Evolutionary conservation across 2,329 filamentous ascomycete species (phyloP).

Genomic region (Whalleya microplaca): DNA sequence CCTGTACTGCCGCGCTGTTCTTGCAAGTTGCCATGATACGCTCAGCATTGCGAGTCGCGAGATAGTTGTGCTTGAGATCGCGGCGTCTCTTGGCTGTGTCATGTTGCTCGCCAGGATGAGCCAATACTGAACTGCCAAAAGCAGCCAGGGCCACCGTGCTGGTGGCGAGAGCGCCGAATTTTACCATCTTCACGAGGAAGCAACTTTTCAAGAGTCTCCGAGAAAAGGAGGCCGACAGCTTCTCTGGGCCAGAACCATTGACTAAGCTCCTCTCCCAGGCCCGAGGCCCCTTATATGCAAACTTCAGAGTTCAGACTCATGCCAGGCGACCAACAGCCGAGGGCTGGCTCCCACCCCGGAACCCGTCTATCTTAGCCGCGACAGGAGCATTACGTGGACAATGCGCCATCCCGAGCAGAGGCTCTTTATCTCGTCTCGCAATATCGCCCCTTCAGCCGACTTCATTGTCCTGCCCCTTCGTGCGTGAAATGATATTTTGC

Average conservation of each 20-base stretch:
- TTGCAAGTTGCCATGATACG: conserved; percentile 40
- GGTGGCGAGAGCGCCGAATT: conserved; percentile 5
- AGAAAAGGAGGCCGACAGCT: not conserved
- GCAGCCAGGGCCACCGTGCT: conserved; percentile 5
- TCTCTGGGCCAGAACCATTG: not conserved
- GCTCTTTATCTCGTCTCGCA: not conserved
- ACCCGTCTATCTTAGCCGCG: not conserved
- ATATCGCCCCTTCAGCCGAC: not conserved
- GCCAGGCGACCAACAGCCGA: not conserved
- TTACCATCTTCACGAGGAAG: conserved; percentile 7
- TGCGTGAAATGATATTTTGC: not conserved
- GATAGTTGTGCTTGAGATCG: conserved; percentile 37
- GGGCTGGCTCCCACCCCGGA: not conserved
- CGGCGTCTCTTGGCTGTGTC: conserved; percentile 27
- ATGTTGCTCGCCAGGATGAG: conserved; percentile 44
- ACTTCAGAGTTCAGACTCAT: not conserved
- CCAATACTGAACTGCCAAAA: conserved; percentile 25
- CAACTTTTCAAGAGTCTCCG: not conserved
- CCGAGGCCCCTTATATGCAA: not conserved
- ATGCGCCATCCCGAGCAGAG: not conserved
- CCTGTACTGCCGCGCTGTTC: conserved; percentile 37
- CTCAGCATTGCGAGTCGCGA: conserved; percentile 39
- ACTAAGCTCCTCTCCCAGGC: not conserved
- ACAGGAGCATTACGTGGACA: not conserved
- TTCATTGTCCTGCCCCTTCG: not conserved